Evolutionary conservation across 805 yeast genomes (phyloP).

Genomic region (Cyberlindnera mycetangii): DNA sequence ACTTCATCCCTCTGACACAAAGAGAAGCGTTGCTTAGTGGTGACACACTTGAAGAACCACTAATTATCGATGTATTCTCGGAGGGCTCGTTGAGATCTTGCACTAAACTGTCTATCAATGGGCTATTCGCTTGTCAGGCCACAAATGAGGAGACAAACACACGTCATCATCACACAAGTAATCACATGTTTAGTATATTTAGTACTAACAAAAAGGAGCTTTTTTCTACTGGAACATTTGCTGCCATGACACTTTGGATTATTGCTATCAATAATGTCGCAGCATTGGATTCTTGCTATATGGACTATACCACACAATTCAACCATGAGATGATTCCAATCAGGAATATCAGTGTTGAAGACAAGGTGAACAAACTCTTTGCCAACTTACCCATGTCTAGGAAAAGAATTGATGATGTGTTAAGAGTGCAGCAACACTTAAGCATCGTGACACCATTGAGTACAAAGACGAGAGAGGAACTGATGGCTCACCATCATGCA

Average conservation of each 20-base stretch:
- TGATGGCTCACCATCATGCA: constrained; percentile 43
- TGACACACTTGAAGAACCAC: constrained; percentile 25
- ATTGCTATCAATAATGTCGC: constrained; percentile 50
- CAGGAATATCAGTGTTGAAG: constrained; percentile 28
- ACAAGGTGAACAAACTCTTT: constrained; percentile 34
- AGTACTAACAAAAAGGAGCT: constrained; percentile 38
- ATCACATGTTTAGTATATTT: constrained; percentile 35
- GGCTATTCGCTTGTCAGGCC: constrained; percentile 37
- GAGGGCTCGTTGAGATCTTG: constrained; percentile 28
- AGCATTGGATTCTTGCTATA: constrained; percentile 39
- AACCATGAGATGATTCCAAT: constrained; percentile 27
- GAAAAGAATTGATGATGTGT: constrained; percentile 36
- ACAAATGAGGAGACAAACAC: constrained; percentile 8
- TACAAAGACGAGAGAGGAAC: constrained; percentile 46
- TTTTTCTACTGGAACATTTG: constrained; percentile 40
- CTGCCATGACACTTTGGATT: constrained; percentile 60
- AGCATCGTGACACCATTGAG: constrained; percentile 52
- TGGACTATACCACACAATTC: constrained; percentile 18
- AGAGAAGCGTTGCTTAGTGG: constrained; percentile 27
- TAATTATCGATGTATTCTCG: constrained; percentile 31
- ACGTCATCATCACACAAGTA: background rate
- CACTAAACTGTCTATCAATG: constrained; percentile 35
- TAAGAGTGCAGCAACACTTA: constrained; percentile 37
- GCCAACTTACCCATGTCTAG: constrained; percentile 34
- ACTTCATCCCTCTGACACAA: constrained; percentile 29